These are phyloP conservation scores for Fremontodendron californicum DNA, from an alignment of 345 rosid species.

Conservation along the genomic window DNA sequence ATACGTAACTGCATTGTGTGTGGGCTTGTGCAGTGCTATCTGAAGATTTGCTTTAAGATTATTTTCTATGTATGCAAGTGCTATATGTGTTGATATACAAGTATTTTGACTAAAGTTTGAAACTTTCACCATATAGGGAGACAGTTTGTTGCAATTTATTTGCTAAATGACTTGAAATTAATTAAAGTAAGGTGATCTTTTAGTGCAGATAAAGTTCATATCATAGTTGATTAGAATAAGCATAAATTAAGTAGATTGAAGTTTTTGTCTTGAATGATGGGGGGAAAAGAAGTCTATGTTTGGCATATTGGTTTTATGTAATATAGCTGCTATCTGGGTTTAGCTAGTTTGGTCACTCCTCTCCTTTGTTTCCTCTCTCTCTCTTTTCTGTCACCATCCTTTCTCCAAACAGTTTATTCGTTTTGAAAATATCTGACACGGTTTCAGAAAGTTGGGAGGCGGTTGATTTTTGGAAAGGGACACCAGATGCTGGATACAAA, in stretches of 20 bases:
- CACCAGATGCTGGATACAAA: constrained; percentile 16
- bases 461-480: constrained; percentile 55
- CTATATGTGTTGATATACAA: neutral
- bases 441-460: constrained; percentile 55
- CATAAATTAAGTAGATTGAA: neutral
- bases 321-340: neutral
- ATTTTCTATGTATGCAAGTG: neutral
- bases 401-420: neutral
- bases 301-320: neutral
- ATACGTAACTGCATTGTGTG: neutral
- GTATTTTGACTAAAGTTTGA: neutral
- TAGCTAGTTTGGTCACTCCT: neutral
- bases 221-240: neutral
- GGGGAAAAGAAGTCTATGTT: neutral
- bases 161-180: neutral
- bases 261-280: neutral
- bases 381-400: neutral
- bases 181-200: neutral
- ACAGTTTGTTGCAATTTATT: neutral
- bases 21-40: neutral
- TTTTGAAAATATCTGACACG: neutral
- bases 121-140: neutral
- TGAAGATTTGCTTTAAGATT: neutral
- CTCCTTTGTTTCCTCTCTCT: neutral
- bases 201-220: neutral